Evolutionary conservation across 352 stramenopile genomes (phyloP), one percentile per base, ranked within the genome.

Genomic region (Sclerospora graminicola): DNA sequence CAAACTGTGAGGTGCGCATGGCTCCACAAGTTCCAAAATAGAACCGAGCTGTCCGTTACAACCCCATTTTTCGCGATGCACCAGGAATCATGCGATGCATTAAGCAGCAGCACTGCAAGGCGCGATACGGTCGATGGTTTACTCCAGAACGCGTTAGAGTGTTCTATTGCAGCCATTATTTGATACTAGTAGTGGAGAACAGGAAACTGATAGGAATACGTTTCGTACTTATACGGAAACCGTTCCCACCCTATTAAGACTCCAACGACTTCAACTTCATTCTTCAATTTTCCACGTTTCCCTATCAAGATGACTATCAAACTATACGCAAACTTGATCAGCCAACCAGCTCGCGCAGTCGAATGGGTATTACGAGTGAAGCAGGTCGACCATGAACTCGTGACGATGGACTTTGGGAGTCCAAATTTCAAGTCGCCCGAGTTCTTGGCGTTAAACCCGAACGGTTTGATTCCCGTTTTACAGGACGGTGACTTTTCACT

Each of bases 1-100:
- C 93, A 98, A 14, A 98, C 60, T 0, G 60, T 84, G 19, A 89
- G 49, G 19, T 77, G 31, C 4, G 75, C 78, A 41, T 58, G 66
- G 47, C 58, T 67, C 78, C 78, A 89, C 36, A 84, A 48, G 43
- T 69, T 70, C 68, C 67, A 82, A 52, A 89, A 89, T 27, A 88
- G 58, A 36, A 75, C 67, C 0, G 68, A 57, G 27, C 56, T 32
- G 15, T 39, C 24, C 19, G 31, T 11, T 5, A 39, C 44, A 9
- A 52, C 45, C 16, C 57, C 41, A 7, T 54, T 30, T 21, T 48
- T 34, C 9, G 36, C 42, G 20, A 82, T 53, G 21, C 60, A 48
- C 72, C 72, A 84, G 27, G 65, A 71, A 11, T 27, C 41, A 50
- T 76, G 52, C 30, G 54, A 43, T 14, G 64, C 46, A 55, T 87